Base-by-base conservation (phyloP, 208 protist species). In the Leishmania tarentolae region DNA sequence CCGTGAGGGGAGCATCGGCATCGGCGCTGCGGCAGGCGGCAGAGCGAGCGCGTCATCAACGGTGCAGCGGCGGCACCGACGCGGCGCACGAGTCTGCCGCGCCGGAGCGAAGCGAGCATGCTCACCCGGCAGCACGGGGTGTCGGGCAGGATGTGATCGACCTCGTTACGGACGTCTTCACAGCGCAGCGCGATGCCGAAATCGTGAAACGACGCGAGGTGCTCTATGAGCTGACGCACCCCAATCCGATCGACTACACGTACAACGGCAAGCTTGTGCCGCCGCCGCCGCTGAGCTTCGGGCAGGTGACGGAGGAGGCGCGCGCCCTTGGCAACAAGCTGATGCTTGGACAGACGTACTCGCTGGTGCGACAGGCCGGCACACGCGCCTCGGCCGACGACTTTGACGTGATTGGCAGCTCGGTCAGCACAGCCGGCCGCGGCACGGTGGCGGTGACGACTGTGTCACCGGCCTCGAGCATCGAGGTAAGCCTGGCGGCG, bases 191-290 rank as follows among this genome's bases (percentile, higher is more conserved):
- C 8, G 90, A 98, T 70, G 75, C 75, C 24, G 84, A 88, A 57
- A 81, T 96, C 31, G 66, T 63, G 47, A 75, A 87, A 77, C 93
- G 95, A 1, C 93, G 93, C 21, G 83, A 88, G 74, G 83, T 95
- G 66, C 87, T 98, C 9, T 97, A 97, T 81, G 89, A 95, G 19
- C 78, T 98, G 24, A 96, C 93, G 1, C 93, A 98, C 74, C 95
- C 95, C 0, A 87, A 92, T 44, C 93, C 94, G 0, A 72, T 80
- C 9, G 90, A 98, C 83, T 98, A 98, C 90, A 94, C 87, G 31
- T 98, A 96, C 82, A 84, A 90, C 31, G 87, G 84, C n/a, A 94
- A 96, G 83, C 83, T 97, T 13, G 92, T 98, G 37, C 95, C 95
- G 40, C 93, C 94, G 59, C 95, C 95, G 69, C 95, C 95, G 61